A percentile compares a stretch with the other conserved stretches of the same genome.
Evolutionary conservation across 805 yeast species (phyloP).

Genomic region (Starmera caribaea): DNA sequence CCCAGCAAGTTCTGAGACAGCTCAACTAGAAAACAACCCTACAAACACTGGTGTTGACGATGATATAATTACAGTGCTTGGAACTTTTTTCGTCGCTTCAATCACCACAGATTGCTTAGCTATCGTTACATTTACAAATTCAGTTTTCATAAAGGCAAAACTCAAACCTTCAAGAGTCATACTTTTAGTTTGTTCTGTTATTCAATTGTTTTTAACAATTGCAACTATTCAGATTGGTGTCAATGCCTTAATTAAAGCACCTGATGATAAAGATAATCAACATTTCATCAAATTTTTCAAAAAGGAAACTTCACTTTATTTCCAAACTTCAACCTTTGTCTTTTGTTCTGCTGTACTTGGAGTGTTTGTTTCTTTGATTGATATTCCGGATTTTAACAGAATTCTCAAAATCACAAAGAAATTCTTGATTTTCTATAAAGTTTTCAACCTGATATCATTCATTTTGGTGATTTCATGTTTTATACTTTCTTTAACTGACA

Average conservation of each 20-base stretch:
- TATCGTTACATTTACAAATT: neutral
- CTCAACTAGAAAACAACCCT: no score
- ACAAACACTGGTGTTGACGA: no score
- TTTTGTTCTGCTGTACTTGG: neutral
- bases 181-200: neutral
- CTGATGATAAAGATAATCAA: neutral
- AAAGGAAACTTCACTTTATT: neutral
- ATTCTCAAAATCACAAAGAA: neutral
- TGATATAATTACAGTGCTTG: neutral
- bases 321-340: neutral
- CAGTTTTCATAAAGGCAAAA: neutral
- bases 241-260: neutral
- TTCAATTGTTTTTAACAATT: neutral
- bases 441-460: neutral
- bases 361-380: neutral
- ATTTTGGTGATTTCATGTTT: neutral
- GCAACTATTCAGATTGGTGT: neutral
- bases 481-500: neutral
- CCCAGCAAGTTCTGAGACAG: no score
- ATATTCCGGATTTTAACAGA: neutral
- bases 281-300: neutral
- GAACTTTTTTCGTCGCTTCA: neutral
- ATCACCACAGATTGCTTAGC: neutral
- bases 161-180: neutral
- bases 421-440: neutral